These are phyloP conservation scores for Mortierella antarctica DNA, from an alignment of 192 early-diverging fungal genomes.

Conservation along the genomic window DNA sequence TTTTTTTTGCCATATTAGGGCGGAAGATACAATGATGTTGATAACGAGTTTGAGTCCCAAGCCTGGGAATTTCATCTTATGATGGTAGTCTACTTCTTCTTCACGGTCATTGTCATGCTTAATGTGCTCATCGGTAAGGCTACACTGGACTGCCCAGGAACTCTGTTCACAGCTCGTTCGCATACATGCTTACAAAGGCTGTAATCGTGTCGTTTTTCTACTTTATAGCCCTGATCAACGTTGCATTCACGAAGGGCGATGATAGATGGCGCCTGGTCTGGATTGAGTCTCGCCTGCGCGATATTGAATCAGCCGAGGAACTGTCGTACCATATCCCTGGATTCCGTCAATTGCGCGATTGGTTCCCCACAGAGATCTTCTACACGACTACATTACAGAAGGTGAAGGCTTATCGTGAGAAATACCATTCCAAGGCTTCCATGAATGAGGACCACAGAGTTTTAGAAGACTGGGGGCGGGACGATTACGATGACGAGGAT, in stretches of 20 bases:
- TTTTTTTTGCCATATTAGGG: constrained; percentile 2
- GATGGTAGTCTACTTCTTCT: constrained; percentile 19
- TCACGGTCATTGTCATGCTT: constrained; percentile 25
- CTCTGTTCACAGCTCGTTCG: not conserved
- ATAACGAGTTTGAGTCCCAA: not conserved
- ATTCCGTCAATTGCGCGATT: constrained; percentile 4
- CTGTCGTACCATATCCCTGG: constrained; percentile 19
- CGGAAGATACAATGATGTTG: constrained; percentile 18
- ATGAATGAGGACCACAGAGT: not conserved
- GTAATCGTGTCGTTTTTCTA: too few species aligned
- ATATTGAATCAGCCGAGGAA: constrained; percentile 21
- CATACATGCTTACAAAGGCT: not conserved
- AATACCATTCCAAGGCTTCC: not conserved
- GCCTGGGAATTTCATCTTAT: constrained; percentile 1
- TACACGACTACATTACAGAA: not conserved
- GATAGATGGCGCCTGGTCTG: constrained; percentile 16
- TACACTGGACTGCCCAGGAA: not conserved
- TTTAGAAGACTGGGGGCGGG: not conserved
- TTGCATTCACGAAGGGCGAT: constrained; percentile 14
- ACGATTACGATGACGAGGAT: not conserved
- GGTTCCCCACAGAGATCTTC: constrained; percentile 8
- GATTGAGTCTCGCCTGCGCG: constrained; percentile 12
- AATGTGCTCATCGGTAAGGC: constrained; percentile 21
- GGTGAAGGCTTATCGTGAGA: not conserved
- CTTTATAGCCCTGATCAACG: constrained; percentile 16